Evolutionary conservation across 2,329 filamentous ascomycete genomes (phyloP).

Genomic region (Diaporthe ampelina): DNA sequence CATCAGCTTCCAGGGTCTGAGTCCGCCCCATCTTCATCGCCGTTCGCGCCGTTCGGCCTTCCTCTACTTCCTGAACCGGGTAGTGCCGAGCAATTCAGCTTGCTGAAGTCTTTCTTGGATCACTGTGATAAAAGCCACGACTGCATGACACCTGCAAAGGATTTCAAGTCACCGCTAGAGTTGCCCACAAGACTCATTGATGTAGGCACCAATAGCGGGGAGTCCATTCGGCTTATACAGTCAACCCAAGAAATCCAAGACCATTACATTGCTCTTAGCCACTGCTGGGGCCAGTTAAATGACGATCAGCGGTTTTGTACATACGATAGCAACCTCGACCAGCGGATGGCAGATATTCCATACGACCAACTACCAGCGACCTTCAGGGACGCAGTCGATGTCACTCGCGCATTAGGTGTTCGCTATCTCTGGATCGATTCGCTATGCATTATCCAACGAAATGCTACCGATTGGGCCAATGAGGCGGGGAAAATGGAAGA

Average conservation of each 20-base stretch:
- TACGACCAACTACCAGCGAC: constrained; percentile 33
- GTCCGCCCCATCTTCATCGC: background rate
- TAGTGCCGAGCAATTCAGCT: background rate
- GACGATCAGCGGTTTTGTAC: constrained; percentile 50
- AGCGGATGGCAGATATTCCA: background rate
- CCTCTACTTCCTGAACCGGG: constrained; percentile 2
- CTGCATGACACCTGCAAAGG: background rate
- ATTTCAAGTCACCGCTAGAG: background rate
- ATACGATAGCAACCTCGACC: constrained; percentile 25
- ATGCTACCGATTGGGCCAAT: constrained; percentile 42
- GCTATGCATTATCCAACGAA: constrained; percentile 47
- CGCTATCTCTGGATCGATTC: constrained; percentile 47
- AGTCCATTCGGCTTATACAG: constrained; percentile 24
- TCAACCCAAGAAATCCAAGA: constrained; percentile 23
- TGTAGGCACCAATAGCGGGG: constrained; percentile 23
- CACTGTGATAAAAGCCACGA: background rate
- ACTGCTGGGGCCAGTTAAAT: constrained; percentile 44
- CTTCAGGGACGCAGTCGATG: constrained; percentile 40
- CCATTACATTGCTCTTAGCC: constrained; percentile 45
- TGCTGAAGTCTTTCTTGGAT: background rate
- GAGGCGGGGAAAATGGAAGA: constrained; percentile 47
- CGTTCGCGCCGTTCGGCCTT: background rate
- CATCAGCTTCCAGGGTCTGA: background rate
- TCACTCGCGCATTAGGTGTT: constrained; percentile 33
- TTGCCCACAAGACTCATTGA: constrained; percentile 45